Conservation (phyloP, 139 green algal species). For the Chlamydomonas asymmetrica region DNA sequence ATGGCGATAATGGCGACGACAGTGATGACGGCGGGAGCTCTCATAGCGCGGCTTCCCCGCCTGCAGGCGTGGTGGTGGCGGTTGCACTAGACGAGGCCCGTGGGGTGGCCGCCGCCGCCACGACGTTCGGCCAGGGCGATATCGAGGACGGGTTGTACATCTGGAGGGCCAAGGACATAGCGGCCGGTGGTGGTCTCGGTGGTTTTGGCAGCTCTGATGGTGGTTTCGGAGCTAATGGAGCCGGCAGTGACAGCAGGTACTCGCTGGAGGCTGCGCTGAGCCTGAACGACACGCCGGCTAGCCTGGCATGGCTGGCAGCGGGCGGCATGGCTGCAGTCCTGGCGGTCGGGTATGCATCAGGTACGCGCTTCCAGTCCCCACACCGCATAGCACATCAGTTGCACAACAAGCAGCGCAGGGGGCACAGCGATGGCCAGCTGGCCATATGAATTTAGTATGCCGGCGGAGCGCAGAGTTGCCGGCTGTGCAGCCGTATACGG, state of each 20-base stretch:
- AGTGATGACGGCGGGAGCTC: neutral
- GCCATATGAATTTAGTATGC: no score
- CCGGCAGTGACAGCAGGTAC: conserved; percentile 6
- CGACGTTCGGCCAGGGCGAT: conserved; percentile 41
- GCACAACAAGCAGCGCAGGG: no score
- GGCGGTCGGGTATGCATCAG: conserved; percentile 13
- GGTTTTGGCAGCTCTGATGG: conserved; percentile 1
- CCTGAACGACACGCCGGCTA: conserved; percentile 38
- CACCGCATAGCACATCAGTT: no score
- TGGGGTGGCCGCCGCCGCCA: conserved; percentile 42
- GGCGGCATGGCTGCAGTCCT: conserved; percentile 14
- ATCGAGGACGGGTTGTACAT: conserved; percentile 45
- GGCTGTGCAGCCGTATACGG: no score
- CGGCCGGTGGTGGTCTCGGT: neutral
- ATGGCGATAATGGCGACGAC: neutral
- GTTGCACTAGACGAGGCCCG: conserved; percentile 22
- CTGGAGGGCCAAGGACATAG: conserved; percentile 17
- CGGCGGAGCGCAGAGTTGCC: no score
- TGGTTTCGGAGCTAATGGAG: neutral
- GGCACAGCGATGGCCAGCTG: no score
- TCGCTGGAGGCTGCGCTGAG: conserved; percentile 35
- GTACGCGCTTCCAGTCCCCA: no score
- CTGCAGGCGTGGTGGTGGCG: conserved; percentile 10
- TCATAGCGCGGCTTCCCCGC: no score
- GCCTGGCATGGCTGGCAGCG: conserved; percentile 42